These are phyloP conservation scores for Talaromyces pinophilus DNA, from an alignment of 2,329 filamentous ascomycete genomes.

Conservation along the genomic window DNA sequence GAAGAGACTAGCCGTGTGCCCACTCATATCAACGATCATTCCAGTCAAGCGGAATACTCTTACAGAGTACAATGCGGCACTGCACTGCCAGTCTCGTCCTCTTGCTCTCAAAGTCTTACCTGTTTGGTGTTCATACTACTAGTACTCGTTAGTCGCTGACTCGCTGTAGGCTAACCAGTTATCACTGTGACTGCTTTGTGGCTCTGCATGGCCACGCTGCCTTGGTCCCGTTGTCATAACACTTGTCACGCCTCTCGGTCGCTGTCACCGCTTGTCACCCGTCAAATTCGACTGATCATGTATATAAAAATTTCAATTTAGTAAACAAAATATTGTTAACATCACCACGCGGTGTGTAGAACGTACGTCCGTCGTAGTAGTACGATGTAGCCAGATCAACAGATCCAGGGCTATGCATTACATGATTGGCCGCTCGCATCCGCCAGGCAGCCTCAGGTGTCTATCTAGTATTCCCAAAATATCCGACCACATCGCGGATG, in stretches of 20 bases:
- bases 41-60: slow-evolving; percentile 3
- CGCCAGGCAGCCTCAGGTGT: slow-evolving; percentile 11
- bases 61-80: neutral
- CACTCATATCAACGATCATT: slow-evolving; percentile 5
- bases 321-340: neutral
- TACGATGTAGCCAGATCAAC: neutral
- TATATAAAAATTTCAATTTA: neutral
- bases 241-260: neutral
- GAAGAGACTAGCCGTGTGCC: neutral
- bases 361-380: too few relatives aligned
- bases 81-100: neutral
- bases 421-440: slow-evolving; percentile 8
- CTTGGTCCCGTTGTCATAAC: neutral
- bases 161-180: neutral
- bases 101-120: neutral
- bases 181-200: neutral
- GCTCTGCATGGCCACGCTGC: slow-evolving; percentile 2
- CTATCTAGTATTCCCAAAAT: neutral
- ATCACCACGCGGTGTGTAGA: neutral
- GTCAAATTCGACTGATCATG: neutral
- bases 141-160: neutral
- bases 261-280: neutral
- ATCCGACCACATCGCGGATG: slow-evolving; percentile 5
- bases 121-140: neutral
- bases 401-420: neutral